phyloP scores from a whole-genome alignment of 495 filamentous ascomycete species.

The Aspergillus cristatus region DNA sequence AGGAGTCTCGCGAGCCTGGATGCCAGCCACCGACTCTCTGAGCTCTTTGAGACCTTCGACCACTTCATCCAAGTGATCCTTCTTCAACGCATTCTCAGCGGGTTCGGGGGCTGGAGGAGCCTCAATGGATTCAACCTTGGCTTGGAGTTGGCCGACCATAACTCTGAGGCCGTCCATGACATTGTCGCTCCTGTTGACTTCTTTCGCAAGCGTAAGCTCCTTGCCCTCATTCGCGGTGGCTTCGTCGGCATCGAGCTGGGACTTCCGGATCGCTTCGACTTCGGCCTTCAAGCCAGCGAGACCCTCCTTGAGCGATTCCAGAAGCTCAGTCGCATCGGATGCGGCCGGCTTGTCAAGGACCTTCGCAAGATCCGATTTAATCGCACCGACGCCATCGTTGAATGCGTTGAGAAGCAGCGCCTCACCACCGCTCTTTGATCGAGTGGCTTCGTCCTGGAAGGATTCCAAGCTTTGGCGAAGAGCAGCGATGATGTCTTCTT shows the following conservation, averaged over 20 bases:
- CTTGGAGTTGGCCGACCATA: slow-evolving; percentile 69
- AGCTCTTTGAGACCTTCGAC: slow-evolving; percentile 49
- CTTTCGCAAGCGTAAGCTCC: slow-evolving; percentile 49
- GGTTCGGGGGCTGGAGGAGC: slow-evolving; percentile 41
- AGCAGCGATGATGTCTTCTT: slow-evolving; percentile 55
- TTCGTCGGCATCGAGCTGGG: slow-evolving; percentile 29
- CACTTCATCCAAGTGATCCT: slow-evolving; percentile 52
- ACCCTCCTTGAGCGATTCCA: slow-evolving; percentile 75
- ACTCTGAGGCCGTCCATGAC: slow-evolving; percentile 78
- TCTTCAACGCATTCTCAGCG: slow-evolving; percentile 36
- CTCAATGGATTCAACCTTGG: slow-evolving; percentile 77
- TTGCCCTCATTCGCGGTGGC: slow-evolving; percentile 34
- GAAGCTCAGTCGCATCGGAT: slow-evolving; percentile 74
- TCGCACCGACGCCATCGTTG: slow-evolving; percentile 67
- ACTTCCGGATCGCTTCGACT: slow-evolving; percentile 62
- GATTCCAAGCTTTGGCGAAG: slow-evolving; percentile 59
- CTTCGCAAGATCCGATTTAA: slow-evolving; percentile 67
- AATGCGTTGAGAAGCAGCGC: slow-evolving; percentile 74
- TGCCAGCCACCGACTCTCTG: slow-evolving; percentile 43
- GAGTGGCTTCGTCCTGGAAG: slow-evolving; percentile 56
- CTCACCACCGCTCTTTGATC: slow-evolving; percentile 45
- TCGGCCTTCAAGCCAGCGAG: slow-evolving; percentile 63
- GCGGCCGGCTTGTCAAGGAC: slow-evolving; percentile 69
- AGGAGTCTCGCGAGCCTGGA: slow-evolving; percentile 32
- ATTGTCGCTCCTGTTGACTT: slow-evolving; percentile 38